Base-by-base conservation (phyloP, 106 monocot species). In the Dactylorhiza incarnata region DNA sequence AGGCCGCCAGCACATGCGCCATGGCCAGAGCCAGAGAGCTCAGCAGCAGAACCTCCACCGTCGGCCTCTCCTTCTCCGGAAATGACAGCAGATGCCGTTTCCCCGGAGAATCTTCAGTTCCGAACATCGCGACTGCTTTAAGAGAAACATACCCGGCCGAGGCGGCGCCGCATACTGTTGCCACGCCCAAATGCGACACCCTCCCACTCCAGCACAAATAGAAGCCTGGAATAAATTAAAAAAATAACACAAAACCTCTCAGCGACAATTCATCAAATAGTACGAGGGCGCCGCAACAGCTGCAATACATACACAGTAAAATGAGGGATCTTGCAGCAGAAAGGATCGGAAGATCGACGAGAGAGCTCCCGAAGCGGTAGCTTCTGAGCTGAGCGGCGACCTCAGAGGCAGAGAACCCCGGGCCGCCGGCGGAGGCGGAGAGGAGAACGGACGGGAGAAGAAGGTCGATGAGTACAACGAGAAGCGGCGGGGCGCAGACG, bases 341-440 rank as follows among this genome's bases (percentile, higher is more conserved):
- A 24, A 90, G 22, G 20, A 86, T 6, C 5, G 89, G 89, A 19
- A 90, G 17, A 80, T 91, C 91, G 76, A 85, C 81, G 73, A 94
- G 68, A 0, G 90, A 88, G 22, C 76, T 7, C 3, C 79, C 58
- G 80, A 91, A 89, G 54, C 80, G 77, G 76, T 81, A 94, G 49
- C 9, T 62, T 49, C 70, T 73, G 29, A 88, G 50, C 80, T 86
- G 78, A 37, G 43, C 29, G 0, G 71, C 43, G 61, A 68, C 7
- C 25, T 48, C 25, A 25, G 45, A 2, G 43, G 72, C 13, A 11
- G 45, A 2, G 43, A 66, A 12, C 25, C 11, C 45, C 48, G 58
- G 22, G 58, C 48, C 20, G 24, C 72, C 72, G 1, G 78, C 68
- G 13, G 74, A 44, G 45, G 82, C 9, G 45, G 82, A 5, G 11